Evolutionary conservation across 208 protist species (phyloP).

Genomic region (Trichomonas vaginalis): DNA sequence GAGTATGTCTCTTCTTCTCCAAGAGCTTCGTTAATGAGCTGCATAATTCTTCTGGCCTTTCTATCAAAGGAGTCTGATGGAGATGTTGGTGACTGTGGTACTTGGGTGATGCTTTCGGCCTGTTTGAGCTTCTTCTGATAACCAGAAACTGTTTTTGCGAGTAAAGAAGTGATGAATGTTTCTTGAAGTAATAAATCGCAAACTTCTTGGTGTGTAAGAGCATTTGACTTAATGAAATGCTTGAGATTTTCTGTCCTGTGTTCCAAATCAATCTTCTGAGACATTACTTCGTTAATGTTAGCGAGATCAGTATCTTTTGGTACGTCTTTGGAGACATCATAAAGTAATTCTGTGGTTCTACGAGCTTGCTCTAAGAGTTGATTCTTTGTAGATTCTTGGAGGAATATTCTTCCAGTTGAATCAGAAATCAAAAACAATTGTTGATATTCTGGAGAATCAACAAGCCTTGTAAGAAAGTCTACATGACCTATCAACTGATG

Average conservation of each 20-base stretch:
- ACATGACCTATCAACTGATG: neutral
- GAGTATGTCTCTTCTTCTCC: neutral
- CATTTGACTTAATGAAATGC: neutral
- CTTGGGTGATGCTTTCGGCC: neutral
- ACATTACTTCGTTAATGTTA: no score
- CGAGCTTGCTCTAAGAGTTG: neutral
- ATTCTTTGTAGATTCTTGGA: neutral
- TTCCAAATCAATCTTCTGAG: neutral
- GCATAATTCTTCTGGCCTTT: neutral
- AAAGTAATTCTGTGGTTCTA: neutral
- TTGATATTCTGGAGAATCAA: neutral
- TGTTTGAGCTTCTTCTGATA: neutral
- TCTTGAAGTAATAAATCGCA: neutral
- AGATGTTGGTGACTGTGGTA: neutral
- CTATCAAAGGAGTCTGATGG: neutral
- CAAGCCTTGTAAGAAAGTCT: neutral
- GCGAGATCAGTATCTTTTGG: neutral
- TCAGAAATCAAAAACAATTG: neutral
- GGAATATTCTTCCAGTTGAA: neutral
- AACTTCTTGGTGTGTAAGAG: neutral
- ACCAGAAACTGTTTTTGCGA: neutral
- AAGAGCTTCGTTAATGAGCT: neutral
- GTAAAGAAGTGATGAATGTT: neutral
- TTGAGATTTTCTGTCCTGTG: neutral
- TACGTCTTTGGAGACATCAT: neutral